Evolutionary conservation across 305 asterid species (phyloP), one percentile per base, ranked within the genome.

Genomic region (Andrographis paniculata): DNA sequence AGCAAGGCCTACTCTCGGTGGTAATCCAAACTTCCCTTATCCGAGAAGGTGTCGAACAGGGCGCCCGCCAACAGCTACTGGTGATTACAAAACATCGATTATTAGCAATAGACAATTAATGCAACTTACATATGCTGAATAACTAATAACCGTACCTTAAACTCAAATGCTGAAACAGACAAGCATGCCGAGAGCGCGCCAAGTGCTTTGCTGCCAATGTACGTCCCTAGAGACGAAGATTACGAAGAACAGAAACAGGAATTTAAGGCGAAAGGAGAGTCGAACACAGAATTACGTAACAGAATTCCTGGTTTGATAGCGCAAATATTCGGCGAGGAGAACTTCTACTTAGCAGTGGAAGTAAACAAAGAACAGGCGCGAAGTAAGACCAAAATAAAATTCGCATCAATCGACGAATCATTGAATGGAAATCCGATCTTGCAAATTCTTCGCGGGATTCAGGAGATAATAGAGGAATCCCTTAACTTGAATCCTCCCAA

Each of bases 211-310:
- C 20, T 58, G 44, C 80, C 78, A 6, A 20, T 67, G 50, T 78
- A 78, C 40, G 87, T 78, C 40, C 83, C 87, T 0, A 67, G 87
- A 55, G 87, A 78, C 14, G 87, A 75, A 52, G 74, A 66, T 17
- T 78, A 75, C 58, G 78, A 69, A 63, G 87, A 78, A 58, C 42
- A 66, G 3, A 78, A 78, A 39, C 59, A 58, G 55, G 64, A 62
- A 15, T 57, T 79, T 5, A 69, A 72, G 71, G 56, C 78, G 9
- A 63, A 60, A 0, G 72, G 74, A 22, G 69, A 68, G 60, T 65
- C 62, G 15, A 69, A 67, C 27, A 78, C 57, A 2, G 62, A 62
- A 58, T 66, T 75, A 13, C 72, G 73, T 56, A 67, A 61, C 50
- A 17, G 75, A 20, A 42, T 78, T 42, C 87, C 87, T 1, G 45